These are phyloP conservation scores for Zopfia rhizophila DNA, from an alignment of 2,329 filamentous ascomycete species.

Conservation along the genomic window DNA sequence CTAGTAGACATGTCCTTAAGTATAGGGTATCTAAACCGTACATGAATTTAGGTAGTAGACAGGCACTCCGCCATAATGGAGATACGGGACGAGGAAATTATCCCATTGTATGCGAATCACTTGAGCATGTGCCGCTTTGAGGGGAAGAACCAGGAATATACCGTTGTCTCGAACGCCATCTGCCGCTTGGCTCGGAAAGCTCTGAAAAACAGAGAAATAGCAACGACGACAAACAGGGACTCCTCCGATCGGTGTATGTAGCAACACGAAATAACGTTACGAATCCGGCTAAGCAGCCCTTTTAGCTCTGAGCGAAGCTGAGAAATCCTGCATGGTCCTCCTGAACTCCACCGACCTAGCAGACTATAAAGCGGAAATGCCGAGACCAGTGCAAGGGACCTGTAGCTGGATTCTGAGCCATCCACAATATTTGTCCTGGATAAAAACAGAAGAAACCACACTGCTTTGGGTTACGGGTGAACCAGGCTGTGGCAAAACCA, in stretches of 20 bases:
- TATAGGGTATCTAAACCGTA: slow-evolving; percentile 8
- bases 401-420: slow-evolving; percentile 50
- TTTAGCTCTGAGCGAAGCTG: slow-evolving; percentile 45
- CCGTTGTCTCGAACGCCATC: slow-evolving; percentile 14
- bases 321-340: slow-evolving; percentile 46
- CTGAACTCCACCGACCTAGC: slow-evolving; percentile 42
- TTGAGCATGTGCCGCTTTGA: slow-evolving; percentile 32
- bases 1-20: slow-evolving; percentile 9
- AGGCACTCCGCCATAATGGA: slow-evolving; percentile 30
- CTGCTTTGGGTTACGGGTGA: slow-evolving; percentile 52
- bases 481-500: slow-evolving; percentile 53
- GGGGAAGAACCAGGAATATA: slow-evolving; percentile 21
- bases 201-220: slow-evolving; percentile 19
- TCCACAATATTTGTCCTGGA: slow-evolving; percentile 43
- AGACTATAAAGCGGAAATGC: slow-evolving; percentile 43
- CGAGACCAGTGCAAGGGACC: slow-evolving; percentile 46
- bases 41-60: slow-evolving; percentile 30
- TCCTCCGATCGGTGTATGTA: slow-evolving; percentile 30
- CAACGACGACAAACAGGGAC: slow-evolving; percentile 15
- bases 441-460: slow-evolving; percentile 33
- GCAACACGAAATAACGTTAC: slow-evolving; percentile 2
- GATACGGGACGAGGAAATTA: slow-evolving; percentile 26
- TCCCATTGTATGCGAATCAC: slow-evolving; percentile 31
- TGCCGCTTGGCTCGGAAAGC: slow-evolving; percentile 23
- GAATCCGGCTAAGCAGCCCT: slow-evolving; percentile 20